A percentile compares a stretch with the other conserved stretches of the same genome.
Conservation (phyloP, 345 rosid species). For the Murraya paniculata region DNA sequence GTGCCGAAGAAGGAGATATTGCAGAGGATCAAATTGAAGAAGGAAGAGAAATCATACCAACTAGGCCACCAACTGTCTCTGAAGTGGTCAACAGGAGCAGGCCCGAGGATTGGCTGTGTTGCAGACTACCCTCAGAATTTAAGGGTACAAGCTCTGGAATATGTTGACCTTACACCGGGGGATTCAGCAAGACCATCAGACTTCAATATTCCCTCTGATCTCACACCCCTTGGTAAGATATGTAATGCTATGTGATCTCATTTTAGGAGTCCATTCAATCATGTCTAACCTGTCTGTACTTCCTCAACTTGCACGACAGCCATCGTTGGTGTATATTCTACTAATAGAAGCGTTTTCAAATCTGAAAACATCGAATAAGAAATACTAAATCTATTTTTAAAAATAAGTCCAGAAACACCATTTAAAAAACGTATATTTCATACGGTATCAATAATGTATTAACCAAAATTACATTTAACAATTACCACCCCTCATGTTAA, state of each 20-base stretch:
- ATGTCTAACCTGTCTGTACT: neutral
- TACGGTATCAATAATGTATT: neutral
- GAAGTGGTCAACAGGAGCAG: constrained; percentile 53
- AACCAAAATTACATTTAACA: neutral
- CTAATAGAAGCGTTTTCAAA: neutral
- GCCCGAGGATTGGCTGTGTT: constrained; percentile 45
- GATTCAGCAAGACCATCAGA: neutral
- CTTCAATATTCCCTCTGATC: neutral
- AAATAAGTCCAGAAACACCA: neutral
- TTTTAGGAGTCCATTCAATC: neutral
- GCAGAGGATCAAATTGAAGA: constrained; percentile 35
- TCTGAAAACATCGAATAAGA: neutral
- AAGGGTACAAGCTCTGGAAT: constrained; percentile 46
- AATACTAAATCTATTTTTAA: neutral
- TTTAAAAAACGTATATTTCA: neutral
- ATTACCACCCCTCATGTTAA: neutral
- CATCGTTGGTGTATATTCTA: neutral
- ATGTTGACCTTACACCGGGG: constrained; percentile 45
- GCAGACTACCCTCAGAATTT: constrained; percentile 48
- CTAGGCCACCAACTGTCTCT: constrained; percentile 43
- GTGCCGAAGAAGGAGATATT: constrained; percentile 20
- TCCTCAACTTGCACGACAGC: neutral
- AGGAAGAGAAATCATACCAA: constrained; percentile 33
- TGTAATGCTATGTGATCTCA: constrained; percentile 1
- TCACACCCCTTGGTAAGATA: neutral